Percentiles rank a stretch among this genome's conserved stretches.
These are phyloP conservation scores for Pseudogymnoascus sp. DNA, from an alignment of 2,329 filamentous ascomycete species.

Conservation along the genomic window DNA sequence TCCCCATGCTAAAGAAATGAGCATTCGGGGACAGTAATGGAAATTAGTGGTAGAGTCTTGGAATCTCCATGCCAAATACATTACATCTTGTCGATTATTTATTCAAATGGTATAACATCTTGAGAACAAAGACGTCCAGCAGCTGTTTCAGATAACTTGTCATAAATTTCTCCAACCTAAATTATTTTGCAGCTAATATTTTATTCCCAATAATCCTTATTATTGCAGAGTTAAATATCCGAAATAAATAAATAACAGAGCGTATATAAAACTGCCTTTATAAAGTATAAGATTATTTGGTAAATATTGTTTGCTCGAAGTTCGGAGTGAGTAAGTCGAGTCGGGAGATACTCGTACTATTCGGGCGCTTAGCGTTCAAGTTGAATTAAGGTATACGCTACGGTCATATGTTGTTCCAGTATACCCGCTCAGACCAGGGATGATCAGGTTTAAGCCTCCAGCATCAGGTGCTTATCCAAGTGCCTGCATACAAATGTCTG, in stretches of 20 bases:
- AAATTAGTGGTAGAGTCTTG: background rate
- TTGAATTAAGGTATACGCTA: conserved; percentile 3
- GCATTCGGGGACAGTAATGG: background rate
- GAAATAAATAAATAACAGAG: background rate
- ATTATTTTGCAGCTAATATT: background rate
- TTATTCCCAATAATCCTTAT: background rate
- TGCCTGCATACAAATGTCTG: background rate
- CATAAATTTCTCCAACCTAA: background rate
- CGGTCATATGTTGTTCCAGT: background rate
- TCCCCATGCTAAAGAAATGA: background rate
- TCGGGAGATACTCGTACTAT: background rate
- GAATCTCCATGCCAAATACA: background rate
- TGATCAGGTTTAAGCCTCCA: background rate
- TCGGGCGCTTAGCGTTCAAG: background rate
- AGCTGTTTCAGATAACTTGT: background rate
- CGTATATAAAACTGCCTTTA: too few relatives aligned
- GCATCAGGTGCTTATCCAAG: background rate
- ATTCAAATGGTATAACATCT: background rate
- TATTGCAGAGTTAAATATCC: background rate
- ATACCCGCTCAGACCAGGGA: background rate
- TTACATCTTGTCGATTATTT: background rate
- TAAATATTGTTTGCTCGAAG: background rate
- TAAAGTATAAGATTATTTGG: background rate
- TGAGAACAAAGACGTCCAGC: background rate
- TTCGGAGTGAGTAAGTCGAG: too few relatives aligned